Conservation (phyloP, 2,329 filamentous ascomycete species). For the Phyllosticta capitalensis region DNA sequence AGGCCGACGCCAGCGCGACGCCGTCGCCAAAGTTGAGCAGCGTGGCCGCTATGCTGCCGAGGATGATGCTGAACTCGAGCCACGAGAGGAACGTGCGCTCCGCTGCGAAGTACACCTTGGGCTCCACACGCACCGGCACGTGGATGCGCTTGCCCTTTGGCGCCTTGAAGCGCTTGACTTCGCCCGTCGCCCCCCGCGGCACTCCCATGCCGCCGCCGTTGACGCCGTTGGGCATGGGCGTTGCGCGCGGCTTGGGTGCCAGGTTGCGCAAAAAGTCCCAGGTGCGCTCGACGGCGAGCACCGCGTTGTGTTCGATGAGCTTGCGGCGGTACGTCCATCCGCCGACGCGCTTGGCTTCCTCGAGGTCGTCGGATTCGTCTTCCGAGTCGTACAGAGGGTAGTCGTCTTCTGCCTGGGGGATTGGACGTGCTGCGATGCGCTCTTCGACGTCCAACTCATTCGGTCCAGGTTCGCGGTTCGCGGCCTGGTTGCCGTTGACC, state of each 20-base stretch:
- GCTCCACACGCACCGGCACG: constrained; percentile 89
- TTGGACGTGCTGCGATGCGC: constrained; percentile 57
- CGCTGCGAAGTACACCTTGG: constrained; percentile 94
- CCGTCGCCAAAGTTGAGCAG: constrained; percentile 31
- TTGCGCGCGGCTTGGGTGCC: constrained; percentile 4
- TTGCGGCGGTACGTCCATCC: constrained; percentile 65
- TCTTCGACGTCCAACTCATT: constrained; percentile 67
- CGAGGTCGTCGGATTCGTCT: constrained; percentile 63
- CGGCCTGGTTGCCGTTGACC: constrained; percentile 17
- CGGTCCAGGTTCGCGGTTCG: constrained; percentile 14
- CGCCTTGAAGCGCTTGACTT: constrained; percentile 51
- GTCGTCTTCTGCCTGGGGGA: constrained; percentile 53
- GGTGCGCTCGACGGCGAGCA: constrained; percentile 32
- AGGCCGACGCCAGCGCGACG: constrained; percentile 39
- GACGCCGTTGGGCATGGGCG: not conserved
- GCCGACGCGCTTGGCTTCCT: constrained; percentile 67
- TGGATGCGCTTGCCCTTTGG: constrained; percentile 80
- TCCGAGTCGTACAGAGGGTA: constrained; percentile 88
- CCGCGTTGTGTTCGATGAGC: constrained; percentile 39
- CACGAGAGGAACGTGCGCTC: constrained; percentile 94
- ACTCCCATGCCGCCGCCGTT: constrained; percentile 31
- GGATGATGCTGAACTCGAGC: constrained; percentile 94
- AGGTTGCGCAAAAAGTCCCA: constrained; percentile 24
- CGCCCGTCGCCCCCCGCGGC: constrained; percentile 28
- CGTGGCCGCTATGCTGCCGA: constrained; percentile 47